Evolutionary conservation across 306 rosid genomes (phyloP).

Genomic region (Cyamopsis tetragonoloba): DNA sequence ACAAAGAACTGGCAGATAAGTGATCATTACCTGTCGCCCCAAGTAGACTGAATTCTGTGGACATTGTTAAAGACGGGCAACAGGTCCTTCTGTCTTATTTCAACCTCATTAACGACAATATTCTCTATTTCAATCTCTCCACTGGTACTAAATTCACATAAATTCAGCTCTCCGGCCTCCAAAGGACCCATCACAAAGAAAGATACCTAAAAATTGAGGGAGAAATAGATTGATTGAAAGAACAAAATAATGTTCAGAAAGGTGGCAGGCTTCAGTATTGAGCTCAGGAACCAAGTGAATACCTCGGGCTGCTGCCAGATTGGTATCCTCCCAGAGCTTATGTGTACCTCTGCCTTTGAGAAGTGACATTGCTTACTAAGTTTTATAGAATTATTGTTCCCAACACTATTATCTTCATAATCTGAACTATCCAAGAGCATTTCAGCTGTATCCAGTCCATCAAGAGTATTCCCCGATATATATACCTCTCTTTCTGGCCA

Average conservation of each 20-base stretch:
- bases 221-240: conserved; percentile 21
- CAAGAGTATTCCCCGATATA: conserved; percentile 42
- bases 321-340: conserved; percentile 78
- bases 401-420: conserved; percentile 41
- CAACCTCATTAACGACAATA: conserved; percentile 59
- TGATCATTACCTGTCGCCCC: conserved; percentile 72
- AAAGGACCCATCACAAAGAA: conserved; percentile 53
- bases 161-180: conserved; percentile 44
- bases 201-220: conserved; percentile 50
- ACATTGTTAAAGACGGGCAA: conserved; percentile 79
- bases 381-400: conserved; percentile 40
- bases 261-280: conserved; percentile 18
- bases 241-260: conserved; percentile 24
- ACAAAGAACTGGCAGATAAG: neutral
- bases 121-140: conserved; percentile 91
- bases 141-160: conserved; percentile 25
- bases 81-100: conserved; percentile 74
- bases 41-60: conserved; percentile 53
- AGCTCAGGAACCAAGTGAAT: conserved; percentile 26
- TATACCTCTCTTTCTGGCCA: conserved; percentile 88
- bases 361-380: conserved; percentile 54
- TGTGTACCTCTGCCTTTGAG: conserved; percentile 88
- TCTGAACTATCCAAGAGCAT: conserved; percentile 49
- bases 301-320: conserved; percentile 92
- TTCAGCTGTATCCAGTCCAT: conserved; percentile 43